Conservation (phyloP, 176 grass and related monocot genomes). For the Carex scoparia region DNA sequence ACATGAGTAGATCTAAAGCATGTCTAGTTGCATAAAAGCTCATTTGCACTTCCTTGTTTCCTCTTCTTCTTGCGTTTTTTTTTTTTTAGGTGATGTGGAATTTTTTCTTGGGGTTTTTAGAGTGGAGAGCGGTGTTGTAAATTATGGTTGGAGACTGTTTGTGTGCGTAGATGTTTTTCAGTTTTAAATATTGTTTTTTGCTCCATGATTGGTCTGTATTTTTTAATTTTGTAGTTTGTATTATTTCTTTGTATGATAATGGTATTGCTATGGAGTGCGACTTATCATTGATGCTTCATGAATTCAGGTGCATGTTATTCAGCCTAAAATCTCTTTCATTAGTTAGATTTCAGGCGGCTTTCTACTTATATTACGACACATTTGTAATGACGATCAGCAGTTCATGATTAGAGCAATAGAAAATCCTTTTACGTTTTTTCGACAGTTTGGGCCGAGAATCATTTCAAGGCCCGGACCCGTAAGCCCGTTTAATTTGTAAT, state of each 20-base stretch:
- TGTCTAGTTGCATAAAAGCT: slow-evolving; percentile 6
- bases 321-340: neutral
- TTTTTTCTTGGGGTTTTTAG: neutral
- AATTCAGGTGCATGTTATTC: neutral
- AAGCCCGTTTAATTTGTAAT: neutral
- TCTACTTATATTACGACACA: neutral
- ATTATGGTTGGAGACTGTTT: neutral
- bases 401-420: neutral
- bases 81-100: neutral
- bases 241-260: slow-evolving; percentile 9
- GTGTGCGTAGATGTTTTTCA: slow-evolving; percentile 11
- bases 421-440: neutral
- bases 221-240: neutral
- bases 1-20: slow-evolving; percentile 1
- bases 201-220: neutral
- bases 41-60: neutral
- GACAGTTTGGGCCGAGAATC: neutral
- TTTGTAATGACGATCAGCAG: neutral
- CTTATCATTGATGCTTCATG: neutral
- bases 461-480: neutral
- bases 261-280: neutral
- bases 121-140: slow-evolving; percentile 9
- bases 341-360: neutral
- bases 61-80: neutral
- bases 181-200: neutral